These are phyloP conservation scores for Exophiala dermatitidis DNA, from an alignment of 2,329 filamentous ascomycete genomes.

Conservation along the genomic window DNA sequence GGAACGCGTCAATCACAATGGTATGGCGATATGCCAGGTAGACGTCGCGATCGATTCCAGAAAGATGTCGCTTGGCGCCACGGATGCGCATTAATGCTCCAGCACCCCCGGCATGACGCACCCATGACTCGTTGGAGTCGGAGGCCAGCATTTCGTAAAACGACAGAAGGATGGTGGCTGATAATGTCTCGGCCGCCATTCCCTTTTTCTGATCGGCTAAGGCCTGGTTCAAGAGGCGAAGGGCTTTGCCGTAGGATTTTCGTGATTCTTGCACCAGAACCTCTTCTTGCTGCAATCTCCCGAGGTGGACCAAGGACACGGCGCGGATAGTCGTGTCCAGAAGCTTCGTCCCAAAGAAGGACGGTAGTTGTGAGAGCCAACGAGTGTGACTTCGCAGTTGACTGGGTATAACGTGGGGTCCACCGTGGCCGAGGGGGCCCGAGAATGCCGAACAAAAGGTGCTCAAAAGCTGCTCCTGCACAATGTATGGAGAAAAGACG, in stretches of 20 bases:
- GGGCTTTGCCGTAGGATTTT: constrained; percentile 31
- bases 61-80: constrained; percentile 30
- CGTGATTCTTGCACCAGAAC: constrained; percentile 28
- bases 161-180: constrained; percentile 32
- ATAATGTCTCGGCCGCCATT: constrained; percentile 32
- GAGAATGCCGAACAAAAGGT: constrained; percentile 14
- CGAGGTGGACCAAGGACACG: constrained; percentile 30
- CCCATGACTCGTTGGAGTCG: constrained; percentile 34
- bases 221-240: constrained; percentile 30
- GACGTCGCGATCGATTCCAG: constrained; percentile 33
- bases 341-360: constrained; percentile 21
- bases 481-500: constrained; percentile 19
- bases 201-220: constrained; percentile 28
- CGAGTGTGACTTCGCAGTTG: constrained; percentile 18
- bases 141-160: constrained; percentile 35
- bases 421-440: background rate
- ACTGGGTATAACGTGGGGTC: constrained; percentile 4
- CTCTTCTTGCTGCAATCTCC: constrained; percentile 26
- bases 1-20: constrained; percentile 32
- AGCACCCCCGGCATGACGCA: constrained; percentile 34
- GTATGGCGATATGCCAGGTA: constrained; percentile 34
- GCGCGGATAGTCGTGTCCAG: constrained; percentile 28
- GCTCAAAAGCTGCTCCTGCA: constrained; percentile 24
- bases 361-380: constrained; percentile 24
- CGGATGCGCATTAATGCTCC: constrained; percentile 32